Base-by-base conservation (phyloP, 108 stramenopile species). In the Thalassiosira profunda region DNA sequence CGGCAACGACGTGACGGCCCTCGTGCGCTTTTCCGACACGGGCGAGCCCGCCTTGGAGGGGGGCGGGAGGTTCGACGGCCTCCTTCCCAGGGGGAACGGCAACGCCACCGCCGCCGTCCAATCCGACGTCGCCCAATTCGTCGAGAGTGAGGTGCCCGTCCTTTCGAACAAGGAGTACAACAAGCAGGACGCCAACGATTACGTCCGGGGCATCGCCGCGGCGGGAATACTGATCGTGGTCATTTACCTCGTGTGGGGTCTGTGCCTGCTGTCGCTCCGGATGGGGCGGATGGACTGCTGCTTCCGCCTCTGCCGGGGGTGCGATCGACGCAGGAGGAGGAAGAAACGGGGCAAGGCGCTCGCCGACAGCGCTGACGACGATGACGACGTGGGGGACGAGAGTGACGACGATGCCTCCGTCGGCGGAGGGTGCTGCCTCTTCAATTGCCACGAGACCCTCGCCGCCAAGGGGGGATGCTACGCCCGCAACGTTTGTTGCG, bases 391-490 rank as follows among this genome's bases (percentile, higher is more conserved):
- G 4, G 51, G 18, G 3, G 29, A 31, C 1, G 18, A 6, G 7
- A 52, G 29, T 20, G 21, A 52, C 33, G 30, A 52, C 29, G 51
- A 52, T 10, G n/a, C n/a, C n/a, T n/a, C n/a, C n/a, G n/a, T n/a
- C n/a, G n/a, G n/a, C n/a, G n/a, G n/a, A n/a, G n/a, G n/a, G n/a
- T 52, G 51, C 51, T 52, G 51, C 30, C 24, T 43, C 10, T n/a
- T 58, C 0, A 58, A 43, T 4, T 58, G 57, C 40, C 45, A 23
- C 17, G 57, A 58, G 8, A 41, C 42, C 40, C 20, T 48, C 17
- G 4, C 4, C 17, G 57, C 57, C 45, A 45, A 48, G 45, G 57
- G 57, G 5, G 57, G 57, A 48, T 58, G 57, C 44, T 58, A 46
- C 4, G 40, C 57, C 6, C 42, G 41, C n/a, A 58, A 58, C 23